Evolutionary conservation across 108 stramenopile species (phyloP).

Genomic region (Poteriospumella lacustris): DNA sequence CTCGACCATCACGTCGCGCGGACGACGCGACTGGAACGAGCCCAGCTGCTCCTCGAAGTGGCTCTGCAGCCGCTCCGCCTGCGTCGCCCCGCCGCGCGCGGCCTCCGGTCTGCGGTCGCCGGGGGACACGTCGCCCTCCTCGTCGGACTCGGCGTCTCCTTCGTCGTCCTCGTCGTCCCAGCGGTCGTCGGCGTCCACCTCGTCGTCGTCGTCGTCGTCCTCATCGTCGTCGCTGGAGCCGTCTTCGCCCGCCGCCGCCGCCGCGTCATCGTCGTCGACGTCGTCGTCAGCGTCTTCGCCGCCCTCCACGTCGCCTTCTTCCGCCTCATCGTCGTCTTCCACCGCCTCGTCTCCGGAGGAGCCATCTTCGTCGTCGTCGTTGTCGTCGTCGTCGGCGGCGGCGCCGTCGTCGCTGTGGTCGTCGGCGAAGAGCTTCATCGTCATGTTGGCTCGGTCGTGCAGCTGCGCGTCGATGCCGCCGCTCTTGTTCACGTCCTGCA

Average conservation of each 20-base stretch:
- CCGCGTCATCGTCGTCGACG: neutral
- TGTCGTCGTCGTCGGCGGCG: neutral
- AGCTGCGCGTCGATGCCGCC: slow-evolving; percentile 78
- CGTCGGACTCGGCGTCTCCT: slow-evolving; percentile 16
- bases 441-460: slow-evolving; percentile 54
- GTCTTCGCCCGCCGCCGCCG: neutral
- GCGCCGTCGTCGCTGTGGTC: neutral
- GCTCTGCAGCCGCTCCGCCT: no score
- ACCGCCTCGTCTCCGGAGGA: neutral
- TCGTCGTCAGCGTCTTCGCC: slow-evolving; percentile 9
- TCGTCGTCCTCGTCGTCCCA: slow-evolving; percentile 40
- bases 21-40: no score
- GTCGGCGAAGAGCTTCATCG: neutral
- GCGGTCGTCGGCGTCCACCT: slow-evolving; percentile 14
- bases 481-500: slow-evolving; percentile 83
- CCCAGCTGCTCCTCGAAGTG: no score
- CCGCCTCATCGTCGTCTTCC: slow-evolving; percentile 23
- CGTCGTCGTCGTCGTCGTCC: slow-evolving; percentile 35
- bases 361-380: slow-evolving; percentile 1
- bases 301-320: slow-evolving; percentile 42
- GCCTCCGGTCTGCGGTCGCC: no score
- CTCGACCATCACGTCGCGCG: no score
- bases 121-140: slow-evolving; percentile 11
- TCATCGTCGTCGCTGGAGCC: slow-evolving; percentile 46
- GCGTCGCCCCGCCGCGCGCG: no score